Base-by-base conservation (phyloP, 2,329 filamentous ascomycete genomes). In the Aspergillus costaricaensis region DNA sequence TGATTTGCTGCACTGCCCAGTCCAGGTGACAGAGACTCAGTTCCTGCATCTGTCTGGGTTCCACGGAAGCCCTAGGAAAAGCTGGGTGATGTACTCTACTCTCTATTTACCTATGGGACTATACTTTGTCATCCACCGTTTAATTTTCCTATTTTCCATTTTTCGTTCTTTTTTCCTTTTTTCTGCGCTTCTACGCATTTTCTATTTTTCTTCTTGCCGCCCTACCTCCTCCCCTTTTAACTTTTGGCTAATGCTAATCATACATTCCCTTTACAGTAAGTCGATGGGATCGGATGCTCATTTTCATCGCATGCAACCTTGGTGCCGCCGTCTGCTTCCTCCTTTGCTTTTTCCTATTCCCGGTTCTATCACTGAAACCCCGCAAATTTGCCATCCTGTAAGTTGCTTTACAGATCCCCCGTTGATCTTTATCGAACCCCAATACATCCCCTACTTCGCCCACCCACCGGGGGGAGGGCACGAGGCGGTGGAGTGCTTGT, bases 351-450 rank as follows among this genome's bases (percentile, higher is more conserved):
- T 89, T 89, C 69, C 83, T 98, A 59, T 94, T 96, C 80, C 93
- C 93, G 57, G 84, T 93, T 62, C 84, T 97, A 67, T 85, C 91
- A 67, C 78, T 92, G 66, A 88, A 85, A 75, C 93, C 94, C 68
- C 87, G 91, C 79, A 99, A 98, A 83, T 97, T 99, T 82, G 93
- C 94, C 58, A 92, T 96, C 67, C 78, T 98, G 95, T 98, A 88
- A 90, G 94, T 94, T 60, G 17, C 59, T 58, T 43, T 39, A 48
- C 64, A 67, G 56, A 62, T 58, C 5, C 47, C 60, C 62, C 55
- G 36, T 39, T 58, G 54, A 61, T 62, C 56, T 36, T 30, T 27
- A 36, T 51, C 14, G 50, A 52, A 56, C 55, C 58, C 41, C 56
- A 44, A 44, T 63, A 67, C 62, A 66, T 54, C 55, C 41, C 53